These are phyloP conservation scores for Diaporthe capsici DNA, from an alignment of 2,329 filamentous ascomycete species.

Conservation along the genomic window DNA sequence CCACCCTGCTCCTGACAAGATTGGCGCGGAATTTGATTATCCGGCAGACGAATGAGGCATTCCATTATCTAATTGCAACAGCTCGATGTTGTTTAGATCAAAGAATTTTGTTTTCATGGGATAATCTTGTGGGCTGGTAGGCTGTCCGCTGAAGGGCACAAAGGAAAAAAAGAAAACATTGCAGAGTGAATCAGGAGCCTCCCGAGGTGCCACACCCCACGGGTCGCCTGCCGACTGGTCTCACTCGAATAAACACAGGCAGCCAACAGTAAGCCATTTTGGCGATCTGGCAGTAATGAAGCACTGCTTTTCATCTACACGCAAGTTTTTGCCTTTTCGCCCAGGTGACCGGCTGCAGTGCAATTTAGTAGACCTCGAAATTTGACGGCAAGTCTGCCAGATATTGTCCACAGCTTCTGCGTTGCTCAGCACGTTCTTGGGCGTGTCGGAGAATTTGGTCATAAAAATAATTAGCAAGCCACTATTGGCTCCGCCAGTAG, in stretches of 20 bases:
- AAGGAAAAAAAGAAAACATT: constrained; percentile 1
- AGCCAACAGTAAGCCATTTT: not conserved
- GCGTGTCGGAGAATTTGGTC: not conserved
- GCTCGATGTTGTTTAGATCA: not conserved
- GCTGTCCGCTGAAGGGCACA: not conserved
- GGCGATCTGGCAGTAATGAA: not conserved
- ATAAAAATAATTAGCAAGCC: not conserved
- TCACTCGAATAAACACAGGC: constrained; percentile 25
- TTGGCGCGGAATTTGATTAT: not conserved
- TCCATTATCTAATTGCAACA: not conserved
- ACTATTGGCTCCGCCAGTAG: not conserved
- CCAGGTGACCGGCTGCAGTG: not conserved
- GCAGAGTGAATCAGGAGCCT: constrained; percentile 35
- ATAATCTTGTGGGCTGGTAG: not conserved
- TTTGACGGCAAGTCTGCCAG: not conserved
- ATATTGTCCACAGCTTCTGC: not conserved
- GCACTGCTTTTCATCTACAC: not conserved
- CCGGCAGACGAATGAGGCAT: constrained; percentile 5
- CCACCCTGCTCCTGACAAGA: too few species aligned
- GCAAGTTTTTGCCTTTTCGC: not conserved
- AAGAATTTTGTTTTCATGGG: too few species aligned
- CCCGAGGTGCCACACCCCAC: constrained; percentile 2
- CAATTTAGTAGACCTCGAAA: not conserved
- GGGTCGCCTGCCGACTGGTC: constrained; percentile 16
- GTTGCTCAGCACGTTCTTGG: not conserved